Evolutionary conservation across 345 rosid genomes (phyloP).

Genomic region (Punica granatum): DNA sequence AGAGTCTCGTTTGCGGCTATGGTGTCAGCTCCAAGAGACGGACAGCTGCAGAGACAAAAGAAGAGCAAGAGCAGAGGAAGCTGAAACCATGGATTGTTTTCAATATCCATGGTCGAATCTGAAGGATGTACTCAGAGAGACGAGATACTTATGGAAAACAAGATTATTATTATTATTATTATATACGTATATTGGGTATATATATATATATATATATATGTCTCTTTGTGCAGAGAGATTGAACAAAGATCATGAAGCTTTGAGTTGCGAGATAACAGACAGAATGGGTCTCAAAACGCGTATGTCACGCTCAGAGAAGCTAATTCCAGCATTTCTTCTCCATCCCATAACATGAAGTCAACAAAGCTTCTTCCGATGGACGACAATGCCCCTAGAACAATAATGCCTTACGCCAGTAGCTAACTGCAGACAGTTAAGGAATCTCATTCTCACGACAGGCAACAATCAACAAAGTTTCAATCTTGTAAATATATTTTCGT

Average conservation of each 20-base stretch:
- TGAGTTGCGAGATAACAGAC: not conserved
- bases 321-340: not conserved
- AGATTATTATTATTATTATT: not conserved
- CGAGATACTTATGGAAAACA: not conserved
- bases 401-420: too few species aligned
- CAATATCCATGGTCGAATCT: constrained; percentile 21
- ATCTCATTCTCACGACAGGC: too few species aligned
- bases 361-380: not conserved
- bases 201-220: too few species aligned
- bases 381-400: not conserved
- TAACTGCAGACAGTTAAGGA: not conserved
- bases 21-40: constrained; percentile 32
- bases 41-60: constrained; percentile 25
- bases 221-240: not conserved
- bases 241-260: not conserved
- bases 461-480: too few species aligned
- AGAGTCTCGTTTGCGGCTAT: constrained; percentile 42
- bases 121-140: not conserved
- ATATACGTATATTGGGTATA: too few species aligned
- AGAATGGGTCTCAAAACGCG: constrained; percentile 1
- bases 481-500: too few species aligned
- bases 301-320: not conserved
- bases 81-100: constrained; percentile 14
- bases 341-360: not conserved
- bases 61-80: constrained; percentile 17